A percentile compares a stretch with the other conserved stretches of the same genome.
phyloP scores from a whole-genome alignment of 1,139 yeast genomes.

The Lizanozyma gosingica region DNA sequence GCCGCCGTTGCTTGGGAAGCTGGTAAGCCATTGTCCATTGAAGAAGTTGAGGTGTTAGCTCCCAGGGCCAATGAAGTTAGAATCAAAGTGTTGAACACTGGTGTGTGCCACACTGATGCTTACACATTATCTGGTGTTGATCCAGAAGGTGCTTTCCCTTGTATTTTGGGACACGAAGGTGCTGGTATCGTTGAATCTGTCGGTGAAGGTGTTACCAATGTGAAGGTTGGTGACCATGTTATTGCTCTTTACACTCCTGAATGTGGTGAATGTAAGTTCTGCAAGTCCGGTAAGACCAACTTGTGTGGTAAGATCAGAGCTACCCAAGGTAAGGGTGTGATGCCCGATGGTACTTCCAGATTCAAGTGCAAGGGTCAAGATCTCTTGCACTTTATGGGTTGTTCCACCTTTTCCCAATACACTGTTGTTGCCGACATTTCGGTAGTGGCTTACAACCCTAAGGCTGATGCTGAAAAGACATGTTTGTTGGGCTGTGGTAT shows the following conservation, averaged over 20 bases:
- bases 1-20: slow-evolving; percentile 99
- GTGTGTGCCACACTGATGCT: slow-evolving; percentile 98
- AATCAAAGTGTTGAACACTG: slow-evolving; percentile 77
- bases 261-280: slow-evolving; percentile 90
- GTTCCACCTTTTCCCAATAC: slow-evolving; percentile 93
- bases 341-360: slow-evolving; percentile 95
- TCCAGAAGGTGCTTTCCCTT: slow-evolving; percentile 96
- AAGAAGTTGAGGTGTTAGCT: slow-evolving; percentile 82
- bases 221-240: slow-evolving; percentile 83
- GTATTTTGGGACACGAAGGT: slow-evolving; percentile 91
- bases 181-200: slow-evolving; percentile 91
- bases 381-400: slow-evolving; percentile 90
- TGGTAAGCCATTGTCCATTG: slow-evolving; percentile 72
- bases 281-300: slow-evolving; percentile 92
- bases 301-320: slow-evolving; percentile 86
- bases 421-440: slow-evolving; percentile 97
- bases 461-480: slow-evolving; percentile 78
- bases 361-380: slow-evolving; percentile 79
- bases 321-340: slow-evolving; percentile 83
- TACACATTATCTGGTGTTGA: slow-evolving; percentile 90
- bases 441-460: slow-evolving; percentile 83
- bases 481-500: slow-evolving; percentile 97
- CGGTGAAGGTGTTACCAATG: slow-evolving; percentile 87
- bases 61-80: slow-evolving; percentile 98
- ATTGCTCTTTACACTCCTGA: slow-evolving; percentile 93